Evolutionary conservation across 495 filamentous ascomycete genomes (phyloP), one percentile per base, ranked within the genome.

Genomic region (Aspergillus nanangensis): DNA sequence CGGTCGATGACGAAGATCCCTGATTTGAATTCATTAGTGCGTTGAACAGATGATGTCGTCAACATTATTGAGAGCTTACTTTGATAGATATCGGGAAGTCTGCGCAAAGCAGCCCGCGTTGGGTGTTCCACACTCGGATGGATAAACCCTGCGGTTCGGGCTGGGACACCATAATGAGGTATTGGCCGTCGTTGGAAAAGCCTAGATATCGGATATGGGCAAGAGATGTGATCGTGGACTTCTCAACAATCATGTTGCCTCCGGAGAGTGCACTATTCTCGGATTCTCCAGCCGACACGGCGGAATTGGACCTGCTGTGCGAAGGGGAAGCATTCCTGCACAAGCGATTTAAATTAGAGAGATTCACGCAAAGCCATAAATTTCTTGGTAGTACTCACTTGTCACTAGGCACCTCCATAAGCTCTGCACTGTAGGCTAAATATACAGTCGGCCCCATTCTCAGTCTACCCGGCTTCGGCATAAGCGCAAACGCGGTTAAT

Each of bases 91-190:
- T 45, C 19, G 20, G 34, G 14, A 50, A 18, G 13, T 42, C 22
- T 7, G 19, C 19, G 42, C 44, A 44, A 20, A 32, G 39, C 5
- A 31, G 41, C 0, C 50, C 50, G 17, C 22, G 34, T 25, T 41
- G 20, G 7, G 45, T 48, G 4, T 45, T 37, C 50, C 50, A 53
- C 2, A 32, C 41, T 3, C 45, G 34, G 19, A 53, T 44, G 15
- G 20, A 39, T 8, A 53, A 38, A 17, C 35, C 22, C 5, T 14
- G 14, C 7, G 42, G 40, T 2, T 41, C 24, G 4, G 31, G 20
- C 29, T 56, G 53, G 9, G 36, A 21, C 9, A 52, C 10, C 29
- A 49, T 49, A 11, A 56, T 44, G 3, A 53, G 37, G 22, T 39
- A 56, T 24, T 38, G 23, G 0, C 44, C 44, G 33, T 51, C 27